Conservation (phyloP, 441 rosid genomes). For the Gossypium laxum region DNA sequence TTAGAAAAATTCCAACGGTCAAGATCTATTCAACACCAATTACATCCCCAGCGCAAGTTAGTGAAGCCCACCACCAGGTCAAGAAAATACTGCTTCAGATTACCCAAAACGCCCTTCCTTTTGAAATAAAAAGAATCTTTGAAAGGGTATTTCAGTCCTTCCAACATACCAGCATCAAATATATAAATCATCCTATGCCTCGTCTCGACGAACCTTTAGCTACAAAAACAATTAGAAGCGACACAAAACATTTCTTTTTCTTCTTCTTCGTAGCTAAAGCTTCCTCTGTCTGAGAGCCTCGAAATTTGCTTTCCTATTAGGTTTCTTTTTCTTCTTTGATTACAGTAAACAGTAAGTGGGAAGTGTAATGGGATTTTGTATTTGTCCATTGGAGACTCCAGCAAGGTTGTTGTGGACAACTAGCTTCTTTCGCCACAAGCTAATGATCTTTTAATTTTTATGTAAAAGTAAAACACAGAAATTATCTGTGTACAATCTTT, state of each 20-base stretch:
- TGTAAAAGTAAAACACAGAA: not conserved
- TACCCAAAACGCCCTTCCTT: slow-evolving; percentile 5
- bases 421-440: slow-evolving; percentile 96
- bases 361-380: slow-evolving; percentile 71
- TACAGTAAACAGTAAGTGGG: not conserved
- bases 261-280: not conserved
- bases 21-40: slow-evolving; percentile 19
- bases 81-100: not conserved
- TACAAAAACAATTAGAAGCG: slow-evolving; percentile 20
- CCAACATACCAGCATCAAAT: not conserved
- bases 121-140: not conserved
- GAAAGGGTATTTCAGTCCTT: slow-evolving; percentile 16
- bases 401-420: slow-evolving; percentile 92
- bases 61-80: slow-evolving; percentile 6
- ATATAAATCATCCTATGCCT: slow-evolving; percentile 25
- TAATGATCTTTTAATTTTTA: slow-evolving; percentile 51
- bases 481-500: not conserved
- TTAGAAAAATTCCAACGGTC: slow-evolving; percentile 25
- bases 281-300: not conserved
- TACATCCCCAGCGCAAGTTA: slow-evolving; percentile 15
- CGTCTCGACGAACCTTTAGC: slow-evolving; percentile 22
- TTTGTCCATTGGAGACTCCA: slow-evolving; percentile 70
- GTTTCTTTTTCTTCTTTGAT: not conserved
- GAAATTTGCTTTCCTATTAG: not conserved
- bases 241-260: not conserved